These are phyloP conservation scores for Kluyveromyces aestuarii DNA, from an alignment of 805 yeast genomes.

Conservation along the genomic window DNA sequence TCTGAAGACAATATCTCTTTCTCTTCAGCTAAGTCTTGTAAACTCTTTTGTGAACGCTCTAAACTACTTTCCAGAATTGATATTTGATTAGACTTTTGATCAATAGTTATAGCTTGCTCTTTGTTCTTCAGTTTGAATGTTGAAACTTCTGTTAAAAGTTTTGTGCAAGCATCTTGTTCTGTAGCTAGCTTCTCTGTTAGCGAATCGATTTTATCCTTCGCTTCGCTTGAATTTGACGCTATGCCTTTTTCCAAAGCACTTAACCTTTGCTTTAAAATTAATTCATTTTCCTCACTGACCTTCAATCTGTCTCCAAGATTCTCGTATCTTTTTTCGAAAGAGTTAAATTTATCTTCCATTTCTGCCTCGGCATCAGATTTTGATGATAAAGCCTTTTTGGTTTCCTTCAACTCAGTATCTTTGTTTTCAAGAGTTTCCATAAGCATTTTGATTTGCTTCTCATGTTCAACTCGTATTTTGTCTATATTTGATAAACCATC, in stretches of 20 bases:
- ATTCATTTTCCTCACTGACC: neutral
- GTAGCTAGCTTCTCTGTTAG: neutral
- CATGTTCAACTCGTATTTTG: conserved; percentile 1
- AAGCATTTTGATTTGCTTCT: conserved; percentile 3
- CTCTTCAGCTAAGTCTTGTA: neutral
- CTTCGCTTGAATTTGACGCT: neutral
- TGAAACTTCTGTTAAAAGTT: neutral
- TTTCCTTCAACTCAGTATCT: conserved; percentile 2
- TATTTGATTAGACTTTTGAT: neutral
- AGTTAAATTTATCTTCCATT: neutral
- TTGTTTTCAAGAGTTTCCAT: conserved; percentile 3
- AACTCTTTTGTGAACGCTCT: neutral
- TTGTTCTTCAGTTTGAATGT: neutral
- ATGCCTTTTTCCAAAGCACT: neutral
- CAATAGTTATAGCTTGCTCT: neutral
- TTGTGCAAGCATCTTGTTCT: neutral
- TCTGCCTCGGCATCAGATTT: neutral
- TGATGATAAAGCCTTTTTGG: neutral
- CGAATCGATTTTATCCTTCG: neutral
- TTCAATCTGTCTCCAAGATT: conserved; percentile 2
- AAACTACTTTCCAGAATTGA: neutral
- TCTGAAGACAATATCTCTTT: neutral
- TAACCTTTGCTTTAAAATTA: neutral
- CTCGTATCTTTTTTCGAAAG: neutral
- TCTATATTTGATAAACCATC: conserved; percentile 3